A percentile compares a stretch with the other conserved stretches of the same genome.
Conservation (phyloP, 345 rosid genomes). For the Angophora floribunda region DNA sequence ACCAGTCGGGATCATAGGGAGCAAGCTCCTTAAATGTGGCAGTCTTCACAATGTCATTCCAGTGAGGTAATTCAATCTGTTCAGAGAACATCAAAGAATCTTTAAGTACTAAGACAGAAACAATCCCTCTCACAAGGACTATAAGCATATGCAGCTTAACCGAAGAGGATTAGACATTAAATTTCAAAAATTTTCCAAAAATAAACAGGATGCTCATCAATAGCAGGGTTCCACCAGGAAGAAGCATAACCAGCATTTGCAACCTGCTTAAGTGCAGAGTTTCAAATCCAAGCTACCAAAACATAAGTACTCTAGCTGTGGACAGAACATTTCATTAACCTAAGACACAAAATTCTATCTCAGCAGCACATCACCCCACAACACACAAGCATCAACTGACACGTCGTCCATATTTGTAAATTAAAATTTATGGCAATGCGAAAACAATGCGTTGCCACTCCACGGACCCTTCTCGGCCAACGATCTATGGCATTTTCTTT, state of each 20-base stretch:
- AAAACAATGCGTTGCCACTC: neutral
- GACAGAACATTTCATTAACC: too few species aligned
- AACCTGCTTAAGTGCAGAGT: neutral
- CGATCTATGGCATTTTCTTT: neutral
- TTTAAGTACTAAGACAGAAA: neutral
- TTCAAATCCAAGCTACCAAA: neutral
- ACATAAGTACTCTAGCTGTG: neutral
- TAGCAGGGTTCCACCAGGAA: neutral
- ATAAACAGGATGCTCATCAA: neutral
- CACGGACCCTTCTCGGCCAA: neutral
- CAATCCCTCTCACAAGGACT: neutral
- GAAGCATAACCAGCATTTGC: neutral
- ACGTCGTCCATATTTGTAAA: neutral
- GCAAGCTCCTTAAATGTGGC: conserved; percentile 79
- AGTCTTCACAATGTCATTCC: conserved; percentile 91
- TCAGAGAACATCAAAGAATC: neutral
- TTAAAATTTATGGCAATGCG: neutral
- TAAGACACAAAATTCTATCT: neutral
- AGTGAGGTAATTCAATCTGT: conserved; percentile 81
- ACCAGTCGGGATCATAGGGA: conserved; percentile 93
- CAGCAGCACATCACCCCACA: neutral
- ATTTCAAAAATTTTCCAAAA: neutral
- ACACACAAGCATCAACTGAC: neutral
- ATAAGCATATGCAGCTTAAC: neutral
- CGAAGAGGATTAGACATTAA: neutral